These are phyloP conservation scores for Aspergillus costaricaensis DNA, from an alignment of 2,329 filamentous ascomycete genomes.

Conservation along the genomic window DNA sequence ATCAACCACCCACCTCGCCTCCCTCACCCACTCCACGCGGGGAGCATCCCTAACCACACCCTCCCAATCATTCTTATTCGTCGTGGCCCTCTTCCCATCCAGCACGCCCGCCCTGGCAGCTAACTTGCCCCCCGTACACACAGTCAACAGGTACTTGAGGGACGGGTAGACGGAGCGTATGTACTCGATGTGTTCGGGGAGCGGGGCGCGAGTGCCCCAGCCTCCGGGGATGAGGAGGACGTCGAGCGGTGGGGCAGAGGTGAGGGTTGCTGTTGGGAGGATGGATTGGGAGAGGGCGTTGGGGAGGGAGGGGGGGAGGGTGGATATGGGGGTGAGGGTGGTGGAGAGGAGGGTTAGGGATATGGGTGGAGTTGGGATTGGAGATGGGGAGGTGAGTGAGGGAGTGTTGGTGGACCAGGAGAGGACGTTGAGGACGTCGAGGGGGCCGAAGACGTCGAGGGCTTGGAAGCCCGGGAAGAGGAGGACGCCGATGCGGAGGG, in stretches of 20 bases:
- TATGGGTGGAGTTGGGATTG: not conserved
- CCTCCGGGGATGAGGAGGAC: slow-evolving; percentile 9
- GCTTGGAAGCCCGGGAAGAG: slow-evolving; percentile 47
- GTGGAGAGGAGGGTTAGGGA: not conserved
- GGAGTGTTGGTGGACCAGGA: slow-evolving; percentile 8
- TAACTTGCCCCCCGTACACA: slow-evolving; percentile 2
- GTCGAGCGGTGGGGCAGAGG: not conserved
- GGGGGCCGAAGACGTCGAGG: slow-evolving; percentile 48
- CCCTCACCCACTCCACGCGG: slow-evolving; percentile 8
- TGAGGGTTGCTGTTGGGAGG: slow-evolving; percentile 7
- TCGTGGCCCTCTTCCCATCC: slow-evolving; percentile 11
- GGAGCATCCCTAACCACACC: not conserved
- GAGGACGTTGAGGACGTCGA: slow-evolving; percentile 47
- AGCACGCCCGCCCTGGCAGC: slow-evolving; percentile 8
- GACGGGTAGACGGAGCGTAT: not conserved
- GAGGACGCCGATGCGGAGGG: slow-evolving; percentile 14
- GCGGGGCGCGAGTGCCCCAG: slow-evolving; percentile 6
- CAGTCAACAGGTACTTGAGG: not conserved
- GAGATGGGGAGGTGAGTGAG: not conserved
- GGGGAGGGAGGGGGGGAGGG: slow-evolving; percentile 1
- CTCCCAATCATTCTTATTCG: slow-evolving; percentile 12
- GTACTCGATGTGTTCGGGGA: slow-evolving; percentile 3
- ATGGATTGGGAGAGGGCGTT: slow-evolving; percentile 3
- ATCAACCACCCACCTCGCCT: slow-evolving; percentile 12
- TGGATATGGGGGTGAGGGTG: slow-evolving; percentile 9